phyloP scores from a whole-genome alignment of 2,329 filamentous ascomycete genomes.

The Monosporascus sp. region DNA sequence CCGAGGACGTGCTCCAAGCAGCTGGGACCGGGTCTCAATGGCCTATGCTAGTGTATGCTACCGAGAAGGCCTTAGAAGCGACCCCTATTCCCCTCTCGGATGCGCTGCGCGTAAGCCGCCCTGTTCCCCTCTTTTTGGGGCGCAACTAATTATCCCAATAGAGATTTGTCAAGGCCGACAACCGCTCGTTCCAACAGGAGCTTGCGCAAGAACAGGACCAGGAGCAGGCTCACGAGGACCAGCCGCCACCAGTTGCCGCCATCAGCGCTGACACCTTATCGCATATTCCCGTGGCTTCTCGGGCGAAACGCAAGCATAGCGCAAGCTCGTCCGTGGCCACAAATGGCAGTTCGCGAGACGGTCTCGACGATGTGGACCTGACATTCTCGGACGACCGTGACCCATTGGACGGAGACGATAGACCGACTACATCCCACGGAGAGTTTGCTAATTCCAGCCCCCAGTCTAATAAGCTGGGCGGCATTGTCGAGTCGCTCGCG shows the following conservation, averaged over 20 bases:
- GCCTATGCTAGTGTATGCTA: conserved; percentile 48
- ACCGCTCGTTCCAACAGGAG: conserved; percentile 46
- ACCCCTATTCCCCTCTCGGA: conserved; percentile 32
- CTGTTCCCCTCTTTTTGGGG: neutral
- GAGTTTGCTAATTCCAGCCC: conserved; percentile 5
- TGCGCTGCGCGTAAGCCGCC: conserved; percentile 28
- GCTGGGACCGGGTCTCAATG: conserved; percentile 44
- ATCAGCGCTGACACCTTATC: conserved; percentile 15
- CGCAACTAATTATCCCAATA: conserved; percentile 21
- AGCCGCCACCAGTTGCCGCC: neutral
- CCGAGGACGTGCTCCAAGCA: conserved; percentile 39
- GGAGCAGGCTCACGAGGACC: conserved; percentile 1
- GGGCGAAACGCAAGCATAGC: conserved; percentile 22
- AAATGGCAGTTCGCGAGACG: conserved; percentile 18
- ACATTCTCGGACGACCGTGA: conserved; percentile 13
- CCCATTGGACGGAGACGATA: neutral
- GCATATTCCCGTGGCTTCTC: conserved; percentile 3
- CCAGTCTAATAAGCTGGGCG: conserved; percentile 10
- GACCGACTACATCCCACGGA: conserved; percentile 2
- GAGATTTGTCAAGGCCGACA: conserved; percentile 47
- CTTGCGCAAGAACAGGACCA: conserved; percentile 33
- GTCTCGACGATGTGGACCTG: conserved; percentile 21
- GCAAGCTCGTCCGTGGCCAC: conserved; percentile 26
- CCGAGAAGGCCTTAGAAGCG: conserved; percentile 39
- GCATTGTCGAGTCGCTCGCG: conserved; percentile 15